Evolutionary conservation across 2,329 filamentous ascomycete genomes (phyloP).

Genomic region (Gremmenia infestans): DNA sequence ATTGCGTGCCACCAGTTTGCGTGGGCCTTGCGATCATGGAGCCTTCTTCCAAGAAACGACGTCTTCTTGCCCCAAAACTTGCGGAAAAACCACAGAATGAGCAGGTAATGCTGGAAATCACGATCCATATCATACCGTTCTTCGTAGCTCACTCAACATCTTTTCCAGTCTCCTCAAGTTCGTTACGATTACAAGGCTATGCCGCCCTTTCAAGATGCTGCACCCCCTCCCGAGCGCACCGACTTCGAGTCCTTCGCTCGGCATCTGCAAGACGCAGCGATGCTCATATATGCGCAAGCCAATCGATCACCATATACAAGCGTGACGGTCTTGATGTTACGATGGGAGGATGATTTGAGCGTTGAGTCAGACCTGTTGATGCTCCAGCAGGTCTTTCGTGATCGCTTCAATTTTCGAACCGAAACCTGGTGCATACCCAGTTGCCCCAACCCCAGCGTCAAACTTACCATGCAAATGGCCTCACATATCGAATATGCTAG

Average conservation of each 20-base stretch:
- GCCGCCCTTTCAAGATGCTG: conserved; percentile 26
- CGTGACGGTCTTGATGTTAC: conserved; percentile 55
- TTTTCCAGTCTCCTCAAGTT: conserved; percentile 22
- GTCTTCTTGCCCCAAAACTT: conserved; percentile 32
- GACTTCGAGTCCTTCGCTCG: conserved; percentile 64
- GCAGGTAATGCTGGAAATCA: conserved; percentile 23
- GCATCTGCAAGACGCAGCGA: conserved; percentile 63
- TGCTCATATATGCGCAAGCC: conserved; percentile 60
- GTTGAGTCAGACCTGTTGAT: conserved; percentile 49
- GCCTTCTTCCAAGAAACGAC: conserved; percentile 33
- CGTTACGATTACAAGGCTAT: conserved; percentile 30
- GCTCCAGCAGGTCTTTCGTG: conserved; percentile 53
- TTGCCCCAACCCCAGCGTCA: conserved; percentile 53
- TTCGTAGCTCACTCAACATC: conserved; percentile 9
- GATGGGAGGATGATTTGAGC: conserved; percentile 56
- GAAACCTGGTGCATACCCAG: conserved; percentile 58
- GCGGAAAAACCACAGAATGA: conserved; percentile 30
- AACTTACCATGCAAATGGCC: conserved; percentile 55
- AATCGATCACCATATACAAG: conserved; percentile 52
- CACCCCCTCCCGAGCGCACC: conserved; percentile 31
- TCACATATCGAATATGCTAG: conserved; percentile 54
- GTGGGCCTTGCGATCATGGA: conserved; percentile 27
- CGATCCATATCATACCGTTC: background rate
- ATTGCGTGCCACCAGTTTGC: conserved; percentile 7
- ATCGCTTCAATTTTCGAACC: conserved; percentile 56